Evolutionary conservation across 106 monocot genomes (phyloP).

Genomic region (Iris macrosiphon): DNA sequence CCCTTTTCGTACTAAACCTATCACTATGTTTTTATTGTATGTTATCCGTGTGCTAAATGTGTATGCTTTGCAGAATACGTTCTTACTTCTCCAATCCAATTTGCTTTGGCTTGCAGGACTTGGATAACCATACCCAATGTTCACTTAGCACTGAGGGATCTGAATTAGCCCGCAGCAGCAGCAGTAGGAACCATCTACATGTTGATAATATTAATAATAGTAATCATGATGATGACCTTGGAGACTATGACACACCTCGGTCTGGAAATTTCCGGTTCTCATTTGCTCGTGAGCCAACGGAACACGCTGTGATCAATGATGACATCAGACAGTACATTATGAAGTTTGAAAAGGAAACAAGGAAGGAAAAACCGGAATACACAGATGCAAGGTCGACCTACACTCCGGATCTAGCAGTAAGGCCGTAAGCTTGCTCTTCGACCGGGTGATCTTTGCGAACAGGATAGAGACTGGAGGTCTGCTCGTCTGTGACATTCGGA

Average conservation of each 20-base stretch:
- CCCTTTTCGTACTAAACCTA: no score
- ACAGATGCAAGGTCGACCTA: constrained; percentile 23
- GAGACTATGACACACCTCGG: constrained; percentile 7
- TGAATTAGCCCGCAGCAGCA: constrained; percentile 20
- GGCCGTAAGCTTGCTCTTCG: constrained; percentile 41
- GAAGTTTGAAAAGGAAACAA: constrained; percentile 31
- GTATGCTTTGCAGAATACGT: not conserved
- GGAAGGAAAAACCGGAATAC: constrained; percentile 3
- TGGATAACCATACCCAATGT: constrained; percentile 43
- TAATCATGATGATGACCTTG: no score
- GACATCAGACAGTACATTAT: constrained; percentile 30
- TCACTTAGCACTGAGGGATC: constrained; percentile 29
- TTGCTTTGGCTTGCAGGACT: constrained; percentile 26
- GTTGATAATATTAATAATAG: constrained; percentile 3
- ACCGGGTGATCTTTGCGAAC: constrained; percentile 34
- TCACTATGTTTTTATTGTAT: no score
- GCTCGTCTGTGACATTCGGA: constrained; percentile 55
- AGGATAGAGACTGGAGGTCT: constrained; percentile 58
- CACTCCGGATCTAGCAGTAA: constrained; percentile 16
- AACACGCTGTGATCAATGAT: constrained; percentile 10
- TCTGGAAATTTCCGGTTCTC: constrained; percentile 14
- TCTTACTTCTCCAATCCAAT: not conserved
- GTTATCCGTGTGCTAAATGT: no score
- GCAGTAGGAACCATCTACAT: constrained; percentile 6
- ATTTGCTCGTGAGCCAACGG: constrained; percentile 3